phyloP scores from a whole-genome alignment of 2,329 filamentous ascomycete genomes.

The Sporothrix pallida region DNA sequence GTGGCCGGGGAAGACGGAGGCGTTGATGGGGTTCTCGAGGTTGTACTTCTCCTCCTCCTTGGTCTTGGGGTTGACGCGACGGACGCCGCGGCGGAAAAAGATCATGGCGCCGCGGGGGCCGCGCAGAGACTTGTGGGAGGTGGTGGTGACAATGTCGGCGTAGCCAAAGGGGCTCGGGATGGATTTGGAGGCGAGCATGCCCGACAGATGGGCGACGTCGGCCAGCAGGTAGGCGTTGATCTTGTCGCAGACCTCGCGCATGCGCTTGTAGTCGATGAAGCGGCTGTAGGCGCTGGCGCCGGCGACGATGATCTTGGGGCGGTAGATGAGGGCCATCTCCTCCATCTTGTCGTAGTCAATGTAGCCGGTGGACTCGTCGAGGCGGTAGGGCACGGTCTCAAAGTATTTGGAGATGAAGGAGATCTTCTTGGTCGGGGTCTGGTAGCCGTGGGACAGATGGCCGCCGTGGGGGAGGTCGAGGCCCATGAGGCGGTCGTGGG shows the following conservation, averaged over 20 bases:
- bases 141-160: slow-evolving; percentile 95
- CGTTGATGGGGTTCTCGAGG: slow-evolving; percentile 91
- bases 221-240: slow-evolving; percentile 89
- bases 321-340: slow-evolving; percentile 83
- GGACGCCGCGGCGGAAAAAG: slow-evolving; percentile 93
- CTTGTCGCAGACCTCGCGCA: slow-evolving; percentile 90
- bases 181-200: slow-evolving; percentile 88
- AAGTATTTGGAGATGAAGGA: slow-evolving; percentile 99
- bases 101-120: slow-evolving; percentile 97
- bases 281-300: slow-evolving; percentile 96
- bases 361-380: slow-evolving; percentile 86
- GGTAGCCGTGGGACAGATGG: slow-evolving; percentile 95
- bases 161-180: slow-evolving; percentile 87
- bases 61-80: slow-evolving; percentile 81
- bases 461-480: slow-evolving; percentile 95
- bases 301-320: slow-evolving; percentile 93
- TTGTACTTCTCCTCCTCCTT: slow-evolving; percentile 87
- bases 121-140: slow-evolving; percentile 95
- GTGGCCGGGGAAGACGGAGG: slow-evolving; percentile 96
- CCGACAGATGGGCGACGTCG: slow-evolving; percentile 98
- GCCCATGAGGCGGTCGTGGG: slow-evolving; percentile 95
- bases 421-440: slow-evolving; percentile 92
- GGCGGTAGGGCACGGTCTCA: slow-evolving; percentile 92
- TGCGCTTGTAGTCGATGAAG: slow-evolving; percentile 90
- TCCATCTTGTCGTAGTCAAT: slow-evolving; percentile 96